A percentile compares a stretch with the other conserved stretches of the same genome.
phyloP scores from a whole-genome alignment of 1,139 yeast genomes.

The Nakaseomyces delphensis region DNA sequence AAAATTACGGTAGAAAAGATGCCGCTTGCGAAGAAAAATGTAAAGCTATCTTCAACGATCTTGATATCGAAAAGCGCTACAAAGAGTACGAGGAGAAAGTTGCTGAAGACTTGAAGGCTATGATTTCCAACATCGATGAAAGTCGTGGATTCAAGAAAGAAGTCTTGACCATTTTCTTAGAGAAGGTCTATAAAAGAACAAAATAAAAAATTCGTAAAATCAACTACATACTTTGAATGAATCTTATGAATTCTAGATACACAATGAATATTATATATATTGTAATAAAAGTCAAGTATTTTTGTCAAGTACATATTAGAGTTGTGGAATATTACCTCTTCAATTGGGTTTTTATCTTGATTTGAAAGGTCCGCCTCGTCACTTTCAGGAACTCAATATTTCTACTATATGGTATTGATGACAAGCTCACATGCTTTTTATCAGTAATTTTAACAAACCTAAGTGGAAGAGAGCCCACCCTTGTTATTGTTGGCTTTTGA shows the following conservation, averaged over 20 bases:
- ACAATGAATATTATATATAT: no score
- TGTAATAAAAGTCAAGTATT: background rate
- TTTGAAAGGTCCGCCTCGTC: conserved; percentile 23
- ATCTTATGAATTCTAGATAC: no score
- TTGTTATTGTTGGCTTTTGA: conserved; percentile 17
- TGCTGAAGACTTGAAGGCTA: conserved; percentile 53
- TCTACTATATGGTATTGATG: conserved; percentile 27
- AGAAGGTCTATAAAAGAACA: conserved; percentile 87
- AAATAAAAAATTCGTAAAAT: no score
- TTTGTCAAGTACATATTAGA: no score
- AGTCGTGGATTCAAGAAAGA: conserved; percentile 83
- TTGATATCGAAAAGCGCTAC: conserved; percentile 65
- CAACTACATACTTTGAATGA: no score
- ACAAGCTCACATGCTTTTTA: conserved; percentile 21
- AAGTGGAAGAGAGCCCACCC: conserved; percentile 28
- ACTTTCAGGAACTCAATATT: conserved; percentile 23
- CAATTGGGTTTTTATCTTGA: conserved; percentile 17
- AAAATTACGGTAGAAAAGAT: conserved; percentile 82
- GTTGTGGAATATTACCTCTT: no score
- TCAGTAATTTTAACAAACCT: conserved; percentile 25
- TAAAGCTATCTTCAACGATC: conserved; percentile 64
- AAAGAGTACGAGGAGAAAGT: conserved; percentile 72
- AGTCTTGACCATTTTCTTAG: conserved; percentile 73
- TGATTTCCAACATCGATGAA: conserved; percentile 72
- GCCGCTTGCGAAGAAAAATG: conserved; percentile 59